phyloP scores from a whole-genome alignment of 768 basidiomycete species.

The Crucibulum laeve region DNA sequence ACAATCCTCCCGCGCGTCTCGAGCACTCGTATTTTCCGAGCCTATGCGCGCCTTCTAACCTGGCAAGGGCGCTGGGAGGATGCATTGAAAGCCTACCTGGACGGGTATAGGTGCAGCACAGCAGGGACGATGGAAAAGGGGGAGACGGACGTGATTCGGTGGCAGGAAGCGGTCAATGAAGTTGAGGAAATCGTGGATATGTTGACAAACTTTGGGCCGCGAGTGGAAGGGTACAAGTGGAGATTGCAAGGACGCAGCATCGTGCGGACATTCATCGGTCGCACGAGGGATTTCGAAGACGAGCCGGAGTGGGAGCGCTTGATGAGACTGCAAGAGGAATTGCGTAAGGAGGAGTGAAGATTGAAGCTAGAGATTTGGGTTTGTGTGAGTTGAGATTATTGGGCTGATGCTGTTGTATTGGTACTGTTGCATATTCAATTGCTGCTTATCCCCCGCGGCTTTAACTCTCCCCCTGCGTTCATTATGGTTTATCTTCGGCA shows the following conservation, averaged over 20 bases:
- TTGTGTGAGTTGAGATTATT: neutral
- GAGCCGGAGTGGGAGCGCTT: slow-evolving; percentile 80
- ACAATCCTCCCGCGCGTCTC: slow-evolving; percentile 83
- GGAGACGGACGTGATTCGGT: slow-evolving; percentile 62
- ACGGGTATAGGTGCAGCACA: slow-evolving; percentile 73
- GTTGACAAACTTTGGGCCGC: slow-evolving; percentile 78
- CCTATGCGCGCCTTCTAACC: slow-evolving; percentile 77
- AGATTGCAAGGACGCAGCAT: slow-evolving; percentile 81
- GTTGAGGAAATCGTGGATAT: slow-evolving; percentile 84
- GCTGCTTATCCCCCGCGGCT: slow-evolving; percentile 8
- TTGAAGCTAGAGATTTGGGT: slow-evolving; percentile 9
- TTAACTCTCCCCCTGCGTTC: slow-evolving; percentile 8
- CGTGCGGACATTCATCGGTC: slow-evolving; percentile 83
- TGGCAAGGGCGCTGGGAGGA: slow-evolving; percentile 73
- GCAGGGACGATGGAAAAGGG: slow-evolving; percentile 61
- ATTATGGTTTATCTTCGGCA: slow-evolving; percentile 7
- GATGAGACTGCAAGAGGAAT: slow-evolving; percentile 59
- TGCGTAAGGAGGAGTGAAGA: slow-evolving; percentile 33
- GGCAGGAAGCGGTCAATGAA: slow-evolving; percentile 73
- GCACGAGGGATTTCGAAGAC: slow-evolving; percentile 85
- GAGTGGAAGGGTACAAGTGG: slow-evolving; percentile 64
- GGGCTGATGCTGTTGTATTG: neutral
- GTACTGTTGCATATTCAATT: neutral
- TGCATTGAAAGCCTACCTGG: slow-evolving; percentile 77
- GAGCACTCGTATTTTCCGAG: slow-evolving; percentile 72